These are phyloP conservation scores for Zasmidium citrigriseum DNA, from an alignment of 2,329 filamentous ascomycete genomes.

Conservation along the genomic window DNA sequence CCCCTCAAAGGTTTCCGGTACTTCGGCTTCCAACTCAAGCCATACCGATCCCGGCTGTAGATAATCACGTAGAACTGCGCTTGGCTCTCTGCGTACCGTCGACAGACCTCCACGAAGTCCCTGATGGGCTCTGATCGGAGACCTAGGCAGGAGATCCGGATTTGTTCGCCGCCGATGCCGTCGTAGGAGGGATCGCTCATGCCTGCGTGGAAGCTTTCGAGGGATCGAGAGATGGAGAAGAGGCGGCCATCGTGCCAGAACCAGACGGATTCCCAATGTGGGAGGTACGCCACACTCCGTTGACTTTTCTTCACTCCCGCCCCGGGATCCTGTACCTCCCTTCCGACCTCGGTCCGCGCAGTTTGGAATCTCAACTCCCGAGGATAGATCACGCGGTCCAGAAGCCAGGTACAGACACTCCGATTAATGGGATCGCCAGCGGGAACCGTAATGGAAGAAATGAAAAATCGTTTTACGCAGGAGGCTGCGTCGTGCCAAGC, in stretches of 20 bases:
- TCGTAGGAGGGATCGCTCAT: constrained; percentile 26
- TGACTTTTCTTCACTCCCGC: constrained; percentile 25
- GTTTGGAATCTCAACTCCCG: constrained; percentile 24
- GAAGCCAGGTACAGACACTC: constrained; percentile 26
- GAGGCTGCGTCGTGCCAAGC: constrained; percentile 23
- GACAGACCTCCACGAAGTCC: constrained; percentile 41
- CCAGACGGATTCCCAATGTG: constrained; percentile 26
- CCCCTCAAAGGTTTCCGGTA: constrained; percentile 60
- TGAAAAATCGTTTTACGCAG: constrained; percentile 26
- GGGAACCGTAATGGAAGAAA: constrained; percentile 26
- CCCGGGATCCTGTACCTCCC: constrained; percentile 20
- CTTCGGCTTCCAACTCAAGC: constrained; percentile 34
- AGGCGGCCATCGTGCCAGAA: constrained; percentile 22
- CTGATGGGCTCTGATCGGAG: constrained; percentile 49
- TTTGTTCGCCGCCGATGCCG: constrained; percentile 26
- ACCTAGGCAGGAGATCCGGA: constrained; percentile 46
- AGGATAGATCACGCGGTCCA: constrained; percentile 25
- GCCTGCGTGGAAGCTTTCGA: constrained; percentile 22
- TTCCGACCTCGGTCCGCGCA: constrained; percentile 23
- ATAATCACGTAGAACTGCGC: constrained; percentile 42
- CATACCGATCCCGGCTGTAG: constrained; percentile 41
- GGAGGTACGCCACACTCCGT: constrained; percentile 24
- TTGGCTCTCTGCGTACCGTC: constrained; percentile 41
- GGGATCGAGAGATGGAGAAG: constrained; percentile 19
- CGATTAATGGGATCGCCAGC: constrained; percentile 26